A percentile compares a stretch with the other conserved stretches of the same genome.
Evolutionary conservation across 257 asterid genomes (phyloP).

Genomic region (Orobanche coerulescens): DNA sequence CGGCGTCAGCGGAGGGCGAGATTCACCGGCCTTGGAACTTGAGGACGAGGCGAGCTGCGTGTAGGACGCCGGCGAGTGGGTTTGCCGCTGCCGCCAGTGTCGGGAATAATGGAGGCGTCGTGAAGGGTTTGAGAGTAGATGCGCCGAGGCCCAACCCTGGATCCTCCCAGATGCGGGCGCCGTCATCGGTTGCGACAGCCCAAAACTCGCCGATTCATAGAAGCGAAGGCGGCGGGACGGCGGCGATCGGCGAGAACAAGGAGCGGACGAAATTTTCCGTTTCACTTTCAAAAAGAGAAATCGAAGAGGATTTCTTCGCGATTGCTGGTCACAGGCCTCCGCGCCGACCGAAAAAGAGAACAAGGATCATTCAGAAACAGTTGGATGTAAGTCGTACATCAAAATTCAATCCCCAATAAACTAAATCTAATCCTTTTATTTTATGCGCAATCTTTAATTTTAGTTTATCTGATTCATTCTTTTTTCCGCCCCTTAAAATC

Average conservation of each 20-base stretch:
- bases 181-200: conserved; percentile 3
- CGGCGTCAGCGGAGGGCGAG: conserved; percentile 22
- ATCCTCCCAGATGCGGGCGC: conserved; percentile 26
- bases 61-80: conserved; percentile 32
- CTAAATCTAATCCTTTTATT: neutral
- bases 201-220: conserved; percentile 33
- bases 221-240: conserved; percentile 25
- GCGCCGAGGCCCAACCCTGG: conserved; percentile 27
- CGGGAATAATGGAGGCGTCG: conserved; percentile 23
- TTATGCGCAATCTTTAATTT: neutral
- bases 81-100: conserved; percentile 11
- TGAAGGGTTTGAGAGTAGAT: conserved; percentile 32
- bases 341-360: conserved; percentile 80
- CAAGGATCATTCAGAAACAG: conserved; percentile 51
- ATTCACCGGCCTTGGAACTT: conserved; percentile 60
- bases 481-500: neutral
- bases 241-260: conserved; percentile 37
- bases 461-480: neutral
- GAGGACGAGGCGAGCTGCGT: conserved; percentile 69
- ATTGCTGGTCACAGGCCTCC: conserved; percentile 63
- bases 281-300: conserved; percentile 50
- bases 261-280: conserved; percentile 62
- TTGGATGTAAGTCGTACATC: conserved; percentile 50
- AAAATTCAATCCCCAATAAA: neutral
- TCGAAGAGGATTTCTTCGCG: conserved; percentile 74